A percentile compares a stretch with the other conserved stretches of the same genome.
Evolutionary conservation across 108 stramenopile species (phyloP).

Genomic region (Nitzschia sp.): DNA sequence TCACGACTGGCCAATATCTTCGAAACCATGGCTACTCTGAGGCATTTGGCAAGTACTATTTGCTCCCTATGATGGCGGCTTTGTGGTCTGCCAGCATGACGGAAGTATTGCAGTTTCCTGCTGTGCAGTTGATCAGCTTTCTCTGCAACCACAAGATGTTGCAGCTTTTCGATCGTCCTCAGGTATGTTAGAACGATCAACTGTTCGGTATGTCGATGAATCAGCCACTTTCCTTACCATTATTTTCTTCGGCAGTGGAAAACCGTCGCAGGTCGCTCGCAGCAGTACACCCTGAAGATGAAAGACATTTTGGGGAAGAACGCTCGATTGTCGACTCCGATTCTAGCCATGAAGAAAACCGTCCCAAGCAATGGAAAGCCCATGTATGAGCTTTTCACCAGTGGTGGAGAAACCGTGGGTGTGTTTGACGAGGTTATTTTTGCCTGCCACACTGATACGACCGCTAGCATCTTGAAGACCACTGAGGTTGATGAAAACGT

Average conservation of each 20-base stretch:
- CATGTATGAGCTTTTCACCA: conserved; percentile 57
- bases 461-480: conserved; percentile 57
- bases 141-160: conserved; percentile 96
- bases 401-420: conserved; percentile 40
- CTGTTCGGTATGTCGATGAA: not conserved
- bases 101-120: conserved; percentile 87
- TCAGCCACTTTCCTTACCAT: not conserved
- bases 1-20: conserved; percentile 90
- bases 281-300: conserved; percentile 79
- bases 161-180: conserved; percentile 73
- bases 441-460: conserved; percentile 89
- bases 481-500: conserved; percentile 6
- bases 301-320: conserved; percentile 57
- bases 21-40: conserved; percentile 66
- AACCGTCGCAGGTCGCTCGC: conserved; percentile 77
- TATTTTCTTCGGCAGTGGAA: conserved; percentile 69
- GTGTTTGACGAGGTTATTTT: conserved; percentile 87
- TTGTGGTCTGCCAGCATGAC: conserved; percentile 86
- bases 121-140: conserved; percentile 83
- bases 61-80: conserved; percentile 96
- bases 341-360: conserved; percentile 52
- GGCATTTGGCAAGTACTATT: conserved; percentile 82
- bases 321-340: conserved; percentile 56
- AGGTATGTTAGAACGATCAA: conserved; percentile 36
- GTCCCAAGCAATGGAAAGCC: conserved; percentile 11